Percentiles rank a stretch among this genome's conserved stretches.
phyloP scores from a whole-genome alignment of 169 alveolate species.

The Eimeria falciformis region DNA sequence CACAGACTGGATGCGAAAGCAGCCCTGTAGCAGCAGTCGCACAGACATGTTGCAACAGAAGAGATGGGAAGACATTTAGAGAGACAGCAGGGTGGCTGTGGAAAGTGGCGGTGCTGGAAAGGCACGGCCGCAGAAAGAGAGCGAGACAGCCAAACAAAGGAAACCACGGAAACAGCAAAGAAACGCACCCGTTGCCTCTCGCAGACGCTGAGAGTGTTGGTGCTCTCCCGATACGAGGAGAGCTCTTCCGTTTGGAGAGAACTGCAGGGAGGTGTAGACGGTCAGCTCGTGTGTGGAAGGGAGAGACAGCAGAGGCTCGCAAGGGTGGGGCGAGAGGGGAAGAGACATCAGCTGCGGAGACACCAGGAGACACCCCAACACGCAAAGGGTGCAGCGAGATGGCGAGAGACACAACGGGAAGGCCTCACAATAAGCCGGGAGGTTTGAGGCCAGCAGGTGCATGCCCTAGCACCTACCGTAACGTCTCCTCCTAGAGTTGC shows the following conservation, averaged over 20 bases:
- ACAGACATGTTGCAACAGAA: background rate
- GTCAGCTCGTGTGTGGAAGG: constrained; percentile 57
- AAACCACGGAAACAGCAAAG: background rate
- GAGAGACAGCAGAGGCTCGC: constrained; percentile 40
- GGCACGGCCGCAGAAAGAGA: background rate
- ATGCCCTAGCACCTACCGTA: constrained; percentile 17
- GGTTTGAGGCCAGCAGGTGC: background rate
- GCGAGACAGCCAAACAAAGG: no score
- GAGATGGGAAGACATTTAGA: no score
- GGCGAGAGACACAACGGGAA: background rate
- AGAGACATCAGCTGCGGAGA: constrained; percentile 44
- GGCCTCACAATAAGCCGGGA: background rate
- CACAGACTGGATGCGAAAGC: constrained; percentile 28
- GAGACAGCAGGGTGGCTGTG: background rate
- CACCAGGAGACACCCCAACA: background rate
- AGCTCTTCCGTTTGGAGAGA: constrained; percentile 55
- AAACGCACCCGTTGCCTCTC: constrained; percentile 54
- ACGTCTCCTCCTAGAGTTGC: constrained; percentile 65
- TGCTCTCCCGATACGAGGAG: constrained; percentile 56
- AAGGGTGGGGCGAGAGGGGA: constrained; percentile 39
- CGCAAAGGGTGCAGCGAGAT: no score
- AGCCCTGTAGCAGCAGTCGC: constrained; percentile 24
- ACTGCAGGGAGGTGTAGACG: constrained; percentile 22
- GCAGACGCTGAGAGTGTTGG: constrained; percentile 45
- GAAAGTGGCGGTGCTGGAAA: background rate